phyloP scores from a whole-genome alignment of 805 yeast species.

The Starmerella riodocensis region DNA sequence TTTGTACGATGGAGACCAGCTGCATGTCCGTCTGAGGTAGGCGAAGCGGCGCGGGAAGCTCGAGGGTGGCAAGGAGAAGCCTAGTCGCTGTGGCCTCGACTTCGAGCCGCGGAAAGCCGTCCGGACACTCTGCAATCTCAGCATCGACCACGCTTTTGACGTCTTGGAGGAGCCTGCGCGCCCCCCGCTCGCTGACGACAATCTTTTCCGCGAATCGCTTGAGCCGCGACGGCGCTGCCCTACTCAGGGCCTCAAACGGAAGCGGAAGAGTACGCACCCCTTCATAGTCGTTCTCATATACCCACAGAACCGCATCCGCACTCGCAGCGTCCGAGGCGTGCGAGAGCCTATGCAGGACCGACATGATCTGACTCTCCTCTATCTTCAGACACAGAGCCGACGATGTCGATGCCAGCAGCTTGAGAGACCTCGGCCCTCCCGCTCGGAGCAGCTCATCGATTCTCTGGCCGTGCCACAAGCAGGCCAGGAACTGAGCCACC shows the following conservation, averaged over 20 bases:
- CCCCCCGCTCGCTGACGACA: not conserved
- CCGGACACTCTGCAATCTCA: not conserved
- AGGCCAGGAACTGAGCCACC: conserved; percentile 5
- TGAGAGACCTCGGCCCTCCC: conserved; percentile 10
- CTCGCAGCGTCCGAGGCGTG: not conserved
- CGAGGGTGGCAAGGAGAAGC: conserved; percentile 5
- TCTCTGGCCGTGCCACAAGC: conserved; percentile 9
- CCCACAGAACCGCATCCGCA: conserved; percentile 13
- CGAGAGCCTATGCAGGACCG: not conserved
- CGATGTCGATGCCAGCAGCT: conserved; percentile 8
- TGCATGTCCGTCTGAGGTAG: conserved; percentile 8
- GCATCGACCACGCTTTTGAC: not conserved
- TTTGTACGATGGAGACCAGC: conserved; percentile 5
- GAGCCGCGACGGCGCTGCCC: not conserved
- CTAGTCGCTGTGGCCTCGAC: conserved; percentile 1
- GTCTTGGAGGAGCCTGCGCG: conserved; percentile 4
- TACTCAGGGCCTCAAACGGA: conserved; percentile 4
- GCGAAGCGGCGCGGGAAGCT: not conserved
- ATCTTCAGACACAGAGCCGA: conserved; percentile 2
- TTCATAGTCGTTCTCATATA: conserved; percentile 2
- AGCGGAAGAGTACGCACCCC: conserved; percentile 1
- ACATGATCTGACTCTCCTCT: not conserved
- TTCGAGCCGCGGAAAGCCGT: not conserved
- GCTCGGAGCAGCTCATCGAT: conserved; percentile 6
- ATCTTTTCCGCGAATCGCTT: conserved; percentile 1